Conservation (phyloP, 2,329 filamentous ascomycete genomes). For the Fusarium sp. region DNA sequence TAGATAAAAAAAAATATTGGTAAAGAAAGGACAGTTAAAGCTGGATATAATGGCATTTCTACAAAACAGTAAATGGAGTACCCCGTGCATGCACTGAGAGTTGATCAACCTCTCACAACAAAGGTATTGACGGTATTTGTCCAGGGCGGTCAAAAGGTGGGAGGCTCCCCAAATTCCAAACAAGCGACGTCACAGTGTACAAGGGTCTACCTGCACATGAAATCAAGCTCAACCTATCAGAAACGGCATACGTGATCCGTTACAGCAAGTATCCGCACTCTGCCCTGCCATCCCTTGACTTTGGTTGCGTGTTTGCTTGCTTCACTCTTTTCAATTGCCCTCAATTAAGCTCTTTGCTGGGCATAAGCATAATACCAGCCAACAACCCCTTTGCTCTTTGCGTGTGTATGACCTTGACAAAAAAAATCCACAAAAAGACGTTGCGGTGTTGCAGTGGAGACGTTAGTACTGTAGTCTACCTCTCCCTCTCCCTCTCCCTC, state of each 20-base stretch:
- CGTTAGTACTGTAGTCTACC: constrained; percentile 35
- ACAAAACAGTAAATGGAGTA: too few species aligned
- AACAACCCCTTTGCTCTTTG: too few species aligned
- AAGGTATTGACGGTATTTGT: background rate
- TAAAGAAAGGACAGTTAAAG: too few species aligned
- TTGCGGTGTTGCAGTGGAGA: constrained; percentile 16
- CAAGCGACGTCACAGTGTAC: constrained; percentile 32
- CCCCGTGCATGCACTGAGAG: too few species aligned
- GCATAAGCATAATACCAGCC: background rate
- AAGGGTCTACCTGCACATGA: constrained; percentile 22
- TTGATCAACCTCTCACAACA: background rate
- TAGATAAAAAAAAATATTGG: too few species aligned
- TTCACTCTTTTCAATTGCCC: constrained; percentile 11
- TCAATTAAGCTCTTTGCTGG: constrained; percentile 12
- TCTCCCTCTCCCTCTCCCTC: constrained; percentile 3
- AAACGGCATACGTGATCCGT: constrained; percentile 14
- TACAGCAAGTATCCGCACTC: constrained; percentile 22
- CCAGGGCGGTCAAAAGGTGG: background rate
- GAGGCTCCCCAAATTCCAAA: background rate
- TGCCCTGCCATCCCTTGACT: constrained; percentile 15
- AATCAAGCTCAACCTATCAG: constrained; percentile 30
- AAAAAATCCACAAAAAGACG: constrained; percentile 7
- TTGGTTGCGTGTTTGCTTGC: constrained; percentile 4
- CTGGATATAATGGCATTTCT: too few species aligned
- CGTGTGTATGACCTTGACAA: background rate